Base-by-base conservation (phyloP, 169 alveolate genomes). In the Besnoitia besnoiti region DNA sequence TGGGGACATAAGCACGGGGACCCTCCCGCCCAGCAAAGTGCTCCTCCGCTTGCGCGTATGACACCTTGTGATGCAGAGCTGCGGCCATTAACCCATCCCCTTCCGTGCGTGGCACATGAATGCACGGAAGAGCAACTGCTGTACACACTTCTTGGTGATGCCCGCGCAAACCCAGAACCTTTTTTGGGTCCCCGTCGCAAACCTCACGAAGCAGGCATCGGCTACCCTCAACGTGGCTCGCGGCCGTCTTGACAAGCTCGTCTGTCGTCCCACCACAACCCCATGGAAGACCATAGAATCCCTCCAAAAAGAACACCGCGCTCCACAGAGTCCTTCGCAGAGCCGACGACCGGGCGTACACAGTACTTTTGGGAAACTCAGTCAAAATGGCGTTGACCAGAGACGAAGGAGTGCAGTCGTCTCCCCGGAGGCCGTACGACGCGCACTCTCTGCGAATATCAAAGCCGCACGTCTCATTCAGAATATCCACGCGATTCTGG, bases 131-230 rank as follows among this genome's bases (percentile, higher is more conserved):
- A 39, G 24, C 27, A 44, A 73, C 27, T 39, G 49, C 84, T 10
- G 84, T 33, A 21, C 84, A 73, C 40, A 33, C 33, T 44, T 73
- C 84, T 44, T 24, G 42, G 33, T 73, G 84, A 1, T 0, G 5
- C 33, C 84, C 84, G 0, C 84, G 84, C 84, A 73, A 33, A 7
- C 46, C 40, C 12, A 37, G 46, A 37, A 73, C 49, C 30, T 1
- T 0, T 33, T 39, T 33, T 16, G 84, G 33, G 30, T 33, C 49
- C 33, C 49, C 84, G 3, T 73, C 84, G 47, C 84, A 73, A 33
- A 73, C 84, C 27, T 73, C 84, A 33, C 84, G 84, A 73, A 1
- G 46, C 40, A 73, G 49, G 44, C 84, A 73, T 30, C 84, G 84
- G 46, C 46, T 24, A 14, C 33, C 84, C 30, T 33, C 24, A 44